Evolutionary conservation across 345 rosid genomes (phyloP).

Genomic region (Microthlaspi erraticum): DNA sequence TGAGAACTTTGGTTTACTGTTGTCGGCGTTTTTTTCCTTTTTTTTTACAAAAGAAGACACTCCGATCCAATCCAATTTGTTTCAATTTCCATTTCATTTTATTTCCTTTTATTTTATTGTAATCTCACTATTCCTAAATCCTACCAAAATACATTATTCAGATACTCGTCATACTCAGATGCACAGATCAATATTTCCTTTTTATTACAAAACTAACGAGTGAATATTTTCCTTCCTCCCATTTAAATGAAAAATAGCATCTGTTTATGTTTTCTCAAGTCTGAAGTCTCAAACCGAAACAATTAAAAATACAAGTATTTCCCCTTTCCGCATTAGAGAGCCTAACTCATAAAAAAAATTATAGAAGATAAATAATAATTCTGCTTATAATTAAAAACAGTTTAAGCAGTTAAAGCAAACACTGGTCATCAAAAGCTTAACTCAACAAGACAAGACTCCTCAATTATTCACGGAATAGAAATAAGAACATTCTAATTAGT

Average conservation of each 20-base stretch:
- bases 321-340: background rate
- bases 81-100: background rate
- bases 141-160: background rate
- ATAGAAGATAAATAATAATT: background rate
- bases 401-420: background rate
- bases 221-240: slow-evolving; percentile 4
- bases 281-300: too few species aligned
- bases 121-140: background rate
- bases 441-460: slow-evolving; percentile 16
- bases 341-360: background rate
- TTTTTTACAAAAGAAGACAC: background rate
- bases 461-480: too few species aligned
- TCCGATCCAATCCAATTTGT: slow-evolving; percentile 21
- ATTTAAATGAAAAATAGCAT: too few species aligned
- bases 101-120: background rate
- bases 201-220: background rate
- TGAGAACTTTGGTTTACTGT: slow-evolving; percentile 32
- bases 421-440: background rate
- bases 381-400: background rate
- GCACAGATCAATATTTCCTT: background rate
- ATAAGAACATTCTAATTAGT: too few species aligned
- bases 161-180: background rate
- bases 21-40: slow-evolving; percentile 37
- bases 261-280: too few species aligned
- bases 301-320: too few species aligned